These are phyloP conservation scores for Carex littledalei DNA, from an alignment of 176 grass and related monocot genomes.

Conservation along the genomic window DNA sequence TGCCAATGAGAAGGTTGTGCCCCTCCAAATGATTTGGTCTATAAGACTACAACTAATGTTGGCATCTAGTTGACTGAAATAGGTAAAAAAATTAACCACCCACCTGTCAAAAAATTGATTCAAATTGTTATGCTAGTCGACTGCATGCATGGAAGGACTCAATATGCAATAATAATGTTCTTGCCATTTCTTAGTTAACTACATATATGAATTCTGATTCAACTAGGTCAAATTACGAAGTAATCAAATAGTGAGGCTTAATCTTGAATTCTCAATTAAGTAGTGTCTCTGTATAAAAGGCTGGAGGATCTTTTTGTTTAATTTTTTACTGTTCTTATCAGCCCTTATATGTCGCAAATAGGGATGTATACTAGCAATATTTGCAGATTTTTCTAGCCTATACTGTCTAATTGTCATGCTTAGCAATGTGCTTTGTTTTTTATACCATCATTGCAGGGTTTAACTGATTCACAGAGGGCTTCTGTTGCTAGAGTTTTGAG, in stretches of 20 bases:
- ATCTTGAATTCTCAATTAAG: not conserved
- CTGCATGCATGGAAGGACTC: too few species aligned
- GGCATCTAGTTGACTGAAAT: not conserved
- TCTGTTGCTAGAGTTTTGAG: conserved; percentile 49
- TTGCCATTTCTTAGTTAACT: too few species aligned
- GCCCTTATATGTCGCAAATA: not conserved
- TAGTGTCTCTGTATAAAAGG: not conserved
- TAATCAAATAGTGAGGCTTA: too few species aligned
- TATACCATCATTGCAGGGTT: conserved; percentile 41
- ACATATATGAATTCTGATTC: too few species aligned
- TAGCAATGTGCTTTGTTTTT: not conserved
- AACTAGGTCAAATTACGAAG: too few species aligned
- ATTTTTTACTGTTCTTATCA: not conserved
- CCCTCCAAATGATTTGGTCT: not conserved
- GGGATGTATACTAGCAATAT: not conserved
- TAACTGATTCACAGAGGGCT: conserved; percentile 47
- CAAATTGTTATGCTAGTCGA: too few species aligned
- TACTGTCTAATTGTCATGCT: not conserved
- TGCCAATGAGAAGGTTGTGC: not conserved
- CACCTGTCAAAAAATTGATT: too few species aligned
- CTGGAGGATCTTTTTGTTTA: not conserved
- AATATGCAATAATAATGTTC: too few species aligned
- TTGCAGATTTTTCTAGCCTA: not conserved
- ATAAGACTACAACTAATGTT: not conserved
- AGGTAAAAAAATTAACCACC: too few species aligned